Evolutionary conservation across 2,329 filamentous ascomycete genomes (phyloP).

Genomic region (Akanthomyces lecanii): DNA sequence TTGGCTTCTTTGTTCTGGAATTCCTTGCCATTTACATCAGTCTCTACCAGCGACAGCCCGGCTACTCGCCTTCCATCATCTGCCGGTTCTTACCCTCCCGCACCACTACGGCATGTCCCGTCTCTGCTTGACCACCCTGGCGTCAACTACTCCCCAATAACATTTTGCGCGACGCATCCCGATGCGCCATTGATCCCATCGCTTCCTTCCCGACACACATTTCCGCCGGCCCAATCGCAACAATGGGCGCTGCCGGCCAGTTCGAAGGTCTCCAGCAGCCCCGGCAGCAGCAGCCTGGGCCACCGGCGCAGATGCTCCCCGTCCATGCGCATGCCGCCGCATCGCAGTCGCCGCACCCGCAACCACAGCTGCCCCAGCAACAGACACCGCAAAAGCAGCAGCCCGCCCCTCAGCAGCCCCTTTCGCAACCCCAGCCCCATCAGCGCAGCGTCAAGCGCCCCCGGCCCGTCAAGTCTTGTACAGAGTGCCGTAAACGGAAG

Average conservation of each 20-base stretch:
- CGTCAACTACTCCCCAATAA: background rate
- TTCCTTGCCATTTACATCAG: background rate
- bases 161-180: background rate
- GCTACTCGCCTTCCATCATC: background rate
- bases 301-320: background rate
- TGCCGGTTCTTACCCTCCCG: background rate
- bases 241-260: slow-evolving; percentile 9
- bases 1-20: background rate
- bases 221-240: background rate
- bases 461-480: slow-evolving; percentile 53
- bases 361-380: background rate
- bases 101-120: slow-evolving; percentile 9
- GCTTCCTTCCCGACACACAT: background rate
- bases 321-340: background rate
- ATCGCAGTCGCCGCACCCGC: slow-evolving; percentile 5
- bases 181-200: no score
- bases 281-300: slow-evolving; percentile 1
- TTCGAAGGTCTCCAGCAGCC: slow-evolving; percentile 6
- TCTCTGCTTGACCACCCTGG: background rate
- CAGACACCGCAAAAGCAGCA: slow-evolving; percentile 17
- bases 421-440: slow-evolving; percentile 22
- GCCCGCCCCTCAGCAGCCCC: slow-evolving; percentile 18
- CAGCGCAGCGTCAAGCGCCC: slow-evolving; percentile 49
- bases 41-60: background rate
- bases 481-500: slow-evolving; percentile 55